phyloP scores from a whole-genome alignment of 768 basidiomycete species.

The Pulveroboletus ravenelii region DNA sequence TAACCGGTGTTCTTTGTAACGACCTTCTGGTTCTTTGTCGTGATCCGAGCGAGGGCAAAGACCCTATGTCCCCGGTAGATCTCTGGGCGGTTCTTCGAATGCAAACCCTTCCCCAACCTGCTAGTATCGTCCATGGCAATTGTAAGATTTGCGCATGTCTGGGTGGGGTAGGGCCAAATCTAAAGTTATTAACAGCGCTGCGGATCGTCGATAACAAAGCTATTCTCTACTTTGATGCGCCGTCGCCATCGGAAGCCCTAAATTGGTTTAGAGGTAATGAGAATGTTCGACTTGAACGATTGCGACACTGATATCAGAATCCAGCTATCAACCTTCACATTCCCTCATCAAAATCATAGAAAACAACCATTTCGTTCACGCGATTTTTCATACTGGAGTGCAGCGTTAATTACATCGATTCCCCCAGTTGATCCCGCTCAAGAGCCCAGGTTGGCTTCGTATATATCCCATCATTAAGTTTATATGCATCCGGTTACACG shows the following conservation, averaged over 20 bases:
- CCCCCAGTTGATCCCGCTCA: constrained; percentile 2
- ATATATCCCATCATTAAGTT: constrained; percentile 37
- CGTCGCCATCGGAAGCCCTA: constrained; percentile 77
- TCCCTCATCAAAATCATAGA: constrained; percentile 72
- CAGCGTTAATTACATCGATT: constrained; percentile 4
- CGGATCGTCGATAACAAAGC: constrained; percentile 91
- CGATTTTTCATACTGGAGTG: constrained; percentile 3
- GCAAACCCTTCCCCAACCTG: constrained; percentile 89
- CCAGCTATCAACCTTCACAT: constrained; percentile 87
- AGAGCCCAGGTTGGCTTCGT: constrained; percentile 24
- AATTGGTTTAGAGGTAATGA: constrained; percentile 83
- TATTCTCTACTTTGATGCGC: constrained; percentile 83
- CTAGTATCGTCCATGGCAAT: constrained; percentile 85
- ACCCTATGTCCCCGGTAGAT: constrained; percentile 71
- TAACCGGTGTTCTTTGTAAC: constrained; percentile 84
- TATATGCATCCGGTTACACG: constrained; percentile 26
- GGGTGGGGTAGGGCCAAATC: constrained; percentile 5
- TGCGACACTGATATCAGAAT: constrained; percentile 4
- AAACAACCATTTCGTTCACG: constrained; percentile 10
- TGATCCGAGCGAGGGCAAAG: constrained; percentile 77
- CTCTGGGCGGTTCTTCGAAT: constrained; percentile 96
- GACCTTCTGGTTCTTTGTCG: constrained; percentile 90
- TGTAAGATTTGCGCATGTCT: constrained; percentile 37
- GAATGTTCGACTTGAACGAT: constrained; percentile 8
- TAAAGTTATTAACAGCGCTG: constrained; percentile 45